Evolutionary conservation across 2,329 filamentous ascomycete genomes (phyloP), one percentile per base, ranked within the genome.

Genomic region (Penicillium olsonii): DNA sequence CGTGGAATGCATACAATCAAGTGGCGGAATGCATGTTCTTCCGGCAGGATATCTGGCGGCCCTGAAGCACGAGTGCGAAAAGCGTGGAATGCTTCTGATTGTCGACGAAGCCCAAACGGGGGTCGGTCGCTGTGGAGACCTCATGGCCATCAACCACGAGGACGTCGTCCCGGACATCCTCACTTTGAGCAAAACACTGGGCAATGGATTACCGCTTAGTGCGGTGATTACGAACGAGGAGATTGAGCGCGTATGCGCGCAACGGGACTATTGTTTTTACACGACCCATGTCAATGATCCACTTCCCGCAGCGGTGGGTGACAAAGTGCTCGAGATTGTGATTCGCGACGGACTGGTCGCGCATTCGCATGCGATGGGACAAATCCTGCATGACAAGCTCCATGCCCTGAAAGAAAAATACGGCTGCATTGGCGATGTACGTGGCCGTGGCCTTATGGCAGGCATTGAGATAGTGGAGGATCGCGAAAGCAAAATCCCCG

Each of bases 271-370:
- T 57, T 70, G 81, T 22, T 85, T 82, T 59, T 79, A 82, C 54
- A 85, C 82, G 0, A 85, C 83, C 0, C 83, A 85, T 56, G 68
- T 84, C 41, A 84, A 85, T 54, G 83, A 85, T 54, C 81, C 82
- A 0, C 67, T 85, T 1, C 77, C 82, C 0, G 81, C 81, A 0
- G 79, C 82, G 0, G 81, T 85, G 1, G 82, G 82, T 0, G 72
- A 79, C 53, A 84, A 84, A 59, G 82, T 85, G 2, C 72, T 86
- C 1, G 81, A 85, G 50, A 81, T 85, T 11, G 79, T 86, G 1
- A 70, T 79, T 17, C 71, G 82, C 1, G 82, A 85, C 50, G 67
- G 74, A 17, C 67, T 86, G 9, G 75, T 80, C 15, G 65, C 68
- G 50, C 70, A 73, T 2, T 75, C 81, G 4, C 62, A 68, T 5